Evolutionary conservation across 805 yeast genomes (phyloP).

Genomic region (Kodamaea jinghongensis): DNA sequence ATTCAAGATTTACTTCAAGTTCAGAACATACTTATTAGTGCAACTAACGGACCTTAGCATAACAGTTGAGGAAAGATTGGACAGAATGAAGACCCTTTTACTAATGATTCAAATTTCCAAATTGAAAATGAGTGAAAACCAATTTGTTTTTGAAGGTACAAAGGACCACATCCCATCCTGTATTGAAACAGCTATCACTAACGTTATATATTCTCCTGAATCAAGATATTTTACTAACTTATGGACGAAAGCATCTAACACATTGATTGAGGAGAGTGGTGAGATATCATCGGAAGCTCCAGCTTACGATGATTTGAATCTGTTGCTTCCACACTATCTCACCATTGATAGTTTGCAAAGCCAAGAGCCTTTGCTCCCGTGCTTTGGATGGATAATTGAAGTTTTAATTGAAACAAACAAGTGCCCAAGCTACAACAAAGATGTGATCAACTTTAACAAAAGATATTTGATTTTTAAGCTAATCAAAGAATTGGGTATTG

Average conservation of each 20-base stretch:
- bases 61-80: constrained; percentile 56
- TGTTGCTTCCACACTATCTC: constrained; percentile 31
- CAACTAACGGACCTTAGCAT: constrained; percentile 66
- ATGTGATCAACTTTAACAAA: constrained; percentile 81
- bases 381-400: constrained; percentile 89
- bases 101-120: constrained; percentile 63
- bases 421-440: constrained; percentile 74
- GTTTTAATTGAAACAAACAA: constrained; percentile 60
- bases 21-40: constrained; percentile 59
- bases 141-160: constrained; percentile 39
- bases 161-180: constrained; percentile 62
- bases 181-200: constrained; percentile 72
- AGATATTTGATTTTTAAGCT: constrained; percentile 39
- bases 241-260: constrained; percentile 62
- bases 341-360: constrained; percentile 24
- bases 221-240: constrained; percentile 63
- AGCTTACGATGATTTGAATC: constrained; percentile 26
- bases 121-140: constrained; percentile 59
- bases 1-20: constrained; percentile 62
- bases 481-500: constrained; percentile 37
- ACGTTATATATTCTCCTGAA: constrained; percentile 78
- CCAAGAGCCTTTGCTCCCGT: constrained; percentile 62
- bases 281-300: constrained; percentile 3
- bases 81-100: constrained; percentile 66
- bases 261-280: constrained; percentile 18